Evolutionary conservation across 2,329 filamentous ascomycete genomes (phyloP), one percentile per base, ranked within the genome.

Genomic region (Helminthosporium solani): DNA sequence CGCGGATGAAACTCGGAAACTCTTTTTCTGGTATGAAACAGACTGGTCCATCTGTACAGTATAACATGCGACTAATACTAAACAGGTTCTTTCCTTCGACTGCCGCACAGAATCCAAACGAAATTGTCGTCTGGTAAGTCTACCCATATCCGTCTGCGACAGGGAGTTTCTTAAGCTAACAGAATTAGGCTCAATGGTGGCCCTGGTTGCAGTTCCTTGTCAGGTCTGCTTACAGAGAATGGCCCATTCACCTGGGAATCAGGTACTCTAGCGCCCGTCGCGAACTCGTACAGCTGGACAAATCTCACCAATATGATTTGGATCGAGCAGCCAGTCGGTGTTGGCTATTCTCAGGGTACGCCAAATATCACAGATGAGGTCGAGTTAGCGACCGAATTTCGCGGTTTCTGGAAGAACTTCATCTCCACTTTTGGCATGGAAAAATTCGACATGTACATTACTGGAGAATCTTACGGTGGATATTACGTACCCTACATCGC

Each of bases 201-300:
- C 7, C 70, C 71, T 6, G 71, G 71, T 2, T 73, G 71, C 51
- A 66, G 58, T 25, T 87, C 83, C 1, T 75, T 89, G 6, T 78
- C 84, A 54, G 87, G 86, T 7, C 73, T 91, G 1, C 66, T 92
- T 8, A 86, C 88, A 40, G 88, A 92, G 57, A 91, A 90, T 57
- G 87, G 88, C 0, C 85, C 87, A 0, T 68, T 68, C 41, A 64
- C 54, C 1, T 72, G 69, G 67, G 80, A 86, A 61, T 76, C 81
- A 11, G 88, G 88, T 27, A 91, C 86, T 1, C 79, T 76, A 44
- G 75, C 76, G 15, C 86, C 87, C 0, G 75, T 83, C 0, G 71
- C 74, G 35, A 90, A 90, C 61, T 77, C 80, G 0, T 90, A 85
- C 73, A 79, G 80, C n/a, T 91, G 86, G 86, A 81, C 54, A 3